Conservation (phyloP, 495 filamentous ascomycete genomes). For the Annulohypoxylon moriforme region DNA sequence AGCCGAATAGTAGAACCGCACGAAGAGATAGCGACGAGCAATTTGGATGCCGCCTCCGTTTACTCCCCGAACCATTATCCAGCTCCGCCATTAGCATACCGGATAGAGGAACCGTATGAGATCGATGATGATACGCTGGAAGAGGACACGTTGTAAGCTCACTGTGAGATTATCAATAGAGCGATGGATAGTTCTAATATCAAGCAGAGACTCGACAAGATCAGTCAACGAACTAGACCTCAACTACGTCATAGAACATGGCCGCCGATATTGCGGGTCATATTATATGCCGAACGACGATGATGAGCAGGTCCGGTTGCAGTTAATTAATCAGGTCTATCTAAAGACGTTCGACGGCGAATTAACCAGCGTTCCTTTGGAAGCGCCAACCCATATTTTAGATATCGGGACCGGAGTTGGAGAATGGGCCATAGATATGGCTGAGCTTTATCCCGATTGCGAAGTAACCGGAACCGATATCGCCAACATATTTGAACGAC, state of each 20-base stretch:
- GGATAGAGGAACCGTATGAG: slow-evolving; percentile 43
- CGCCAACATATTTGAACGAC: slow-evolving; percentile 65
- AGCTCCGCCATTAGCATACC: slow-evolving; percentile 40
- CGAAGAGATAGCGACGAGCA: slow-evolving; percentile 38
- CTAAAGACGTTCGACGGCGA: slow-evolving; percentile 69
- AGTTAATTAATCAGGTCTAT: slow-evolving; percentile 74
- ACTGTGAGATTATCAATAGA: not conserved
- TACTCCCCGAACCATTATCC: slow-evolving; percentile 52
- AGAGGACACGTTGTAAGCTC: slow-evolving; percentile 58
- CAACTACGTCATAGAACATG: slow-evolving; percentile 69
- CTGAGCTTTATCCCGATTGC: slow-evolving; percentile 68
- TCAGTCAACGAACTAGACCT: slow-evolving; percentile 69
- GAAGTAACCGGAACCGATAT: slow-evolving; percentile 78
- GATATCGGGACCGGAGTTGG: slow-evolving; percentile 77
- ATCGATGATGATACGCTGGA: slow-evolving; percentile 50
- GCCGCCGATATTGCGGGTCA: slow-evolving; percentile 72
- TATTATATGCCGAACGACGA: slow-evolving; percentile 85
- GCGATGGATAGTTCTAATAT: slow-evolving; percentile 17
- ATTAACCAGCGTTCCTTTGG: slow-evolving; percentile 69
- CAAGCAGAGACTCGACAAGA: slow-evolving; percentile 55
- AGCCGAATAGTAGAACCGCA: slow-evolving; percentile 34
- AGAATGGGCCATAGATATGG: slow-evolving; percentile 81
- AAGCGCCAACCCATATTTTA: slow-evolving; percentile 66
- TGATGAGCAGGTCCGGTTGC: slow-evolving; percentile 75
- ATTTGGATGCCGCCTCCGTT: slow-evolving; percentile 43